Base-by-base conservation (phyloP, 1,139 yeast species). In the Magnusiomyces clavatus region DNA sequence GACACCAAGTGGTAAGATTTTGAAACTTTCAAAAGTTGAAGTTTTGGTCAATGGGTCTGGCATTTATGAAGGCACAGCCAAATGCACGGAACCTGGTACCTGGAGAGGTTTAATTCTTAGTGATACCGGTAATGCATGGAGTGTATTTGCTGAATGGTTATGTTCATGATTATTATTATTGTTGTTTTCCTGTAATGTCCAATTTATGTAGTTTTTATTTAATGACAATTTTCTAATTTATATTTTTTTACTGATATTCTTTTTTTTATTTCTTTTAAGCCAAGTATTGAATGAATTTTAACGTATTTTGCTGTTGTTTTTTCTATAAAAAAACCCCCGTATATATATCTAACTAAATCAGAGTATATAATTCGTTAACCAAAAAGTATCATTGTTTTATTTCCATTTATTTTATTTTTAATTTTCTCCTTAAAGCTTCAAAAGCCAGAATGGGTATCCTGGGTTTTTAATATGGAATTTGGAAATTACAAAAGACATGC, bases 141-240 rank as follows among this genome's bases (percentile, higher is more conserved):
- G 89, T 61, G 89, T 86, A 6, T 88, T 87, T 69, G 90, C 95
- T 11, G 96, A 88, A 67, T 92, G 98, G 98, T 76, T 76, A 46
- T 85, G 94, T 65, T 60, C 65, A 40, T 72, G 61, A 41, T 20
- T 5, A 13, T 29, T 20, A 14, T 14, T 12, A 16, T 44, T 34
- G n/a, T 44, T 16, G 3, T 34, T 44, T 16, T 35, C 34, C 14
- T 13, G 35, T 40, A 16, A 35, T 12, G 42, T 35, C 29, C n/a
- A 40, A 17, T n/a, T 44, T 4, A 17, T 31, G 31, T 44, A 29
- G 13, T 34, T 14, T 31, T 47, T 38, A 4, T 19, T 47, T 13
- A 12, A 37, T 24, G 31, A 5, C 31, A 37, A n/a, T 17, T 37
- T 10, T 36, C 39, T 36, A 35, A n/a, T 34, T 35, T 6, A 31